Evolutionary conservation across 2,329 filamentous ascomycete species (phyloP).

Genomic region (Curvularia spicifera): DNA sequence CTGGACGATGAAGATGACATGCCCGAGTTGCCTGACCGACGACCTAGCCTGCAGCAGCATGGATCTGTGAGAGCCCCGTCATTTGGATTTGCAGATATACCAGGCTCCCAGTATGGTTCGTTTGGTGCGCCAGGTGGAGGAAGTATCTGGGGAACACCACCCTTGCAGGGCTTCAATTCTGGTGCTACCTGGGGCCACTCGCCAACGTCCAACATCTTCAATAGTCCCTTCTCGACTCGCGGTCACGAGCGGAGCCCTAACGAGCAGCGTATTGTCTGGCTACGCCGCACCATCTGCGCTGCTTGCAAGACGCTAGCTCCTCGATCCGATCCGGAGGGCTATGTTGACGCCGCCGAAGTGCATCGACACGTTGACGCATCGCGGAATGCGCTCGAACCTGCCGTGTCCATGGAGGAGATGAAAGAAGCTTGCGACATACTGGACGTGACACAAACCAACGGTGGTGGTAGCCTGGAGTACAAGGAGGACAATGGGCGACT

Average conservation of each 20-base stretch:
- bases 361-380: slow-evolving; percentile 70
- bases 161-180: slow-evolving; percentile 50
- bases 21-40: slow-evolving; percentile 68
- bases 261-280: slow-evolving; percentile 41
- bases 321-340: slow-evolving; percentile 63
- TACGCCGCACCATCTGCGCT: slow-evolving; percentile 69
- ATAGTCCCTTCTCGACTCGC: slow-evolving; percentile 39
- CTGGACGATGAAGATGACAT: slow-evolving; percentile 64
- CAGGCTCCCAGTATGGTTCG: slow-evolving; percentile 42
- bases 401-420: slow-evolving; percentile 70
- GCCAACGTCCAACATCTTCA: slow-evolving; percentile 45
- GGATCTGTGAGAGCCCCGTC: slow-evolving; percentile 38
- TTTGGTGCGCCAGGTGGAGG: slow-evolving; percentile 39
- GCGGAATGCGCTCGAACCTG: slow-evolving; percentile 63
- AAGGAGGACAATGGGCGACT: slow-evolving; percentile 58
- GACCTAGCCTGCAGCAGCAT: slow-evolving; percentile 49
- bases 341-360: slow-evolving; percentile 70
- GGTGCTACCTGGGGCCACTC: slow-evolving; percentile 51
- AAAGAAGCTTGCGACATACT: slow-evolving; percentile 89
- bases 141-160: slow-evolving; percentile 53
- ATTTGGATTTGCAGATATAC: slow-evolving; percentile 45
- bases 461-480: slow-evolving; percentile 85
- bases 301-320: slow-evolving; percentile 72
- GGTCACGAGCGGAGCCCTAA: slow-evolving; percentile 35
- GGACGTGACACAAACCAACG: slow-evolving; percentile 77